Evolutionary conservation across 257 asterid genomes (phyloP), one percentile per base, ranked within the genome.

Genomic region (Salvia rosmarinus): DNA sequence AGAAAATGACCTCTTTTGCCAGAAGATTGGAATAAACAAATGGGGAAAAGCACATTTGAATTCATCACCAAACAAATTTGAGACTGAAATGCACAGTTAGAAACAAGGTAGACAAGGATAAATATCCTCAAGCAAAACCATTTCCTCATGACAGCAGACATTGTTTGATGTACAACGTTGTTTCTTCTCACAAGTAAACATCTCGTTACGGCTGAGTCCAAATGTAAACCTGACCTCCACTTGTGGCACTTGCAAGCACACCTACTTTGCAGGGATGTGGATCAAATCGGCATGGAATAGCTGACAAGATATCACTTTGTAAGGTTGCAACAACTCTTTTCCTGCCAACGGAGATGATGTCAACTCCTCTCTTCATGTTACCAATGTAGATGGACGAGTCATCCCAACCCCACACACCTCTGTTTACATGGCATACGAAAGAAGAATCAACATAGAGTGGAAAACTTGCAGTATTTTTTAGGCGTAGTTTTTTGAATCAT

Each of bases 351-450:
- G 90, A 86, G 70, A 93, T 82, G 20, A 86, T 72, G 79, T 89
- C 96, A 13, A 88, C 85, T 72, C 89, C 92, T 78, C 90, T 91
- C 68, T 78, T 82, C 92, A 85, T 80, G 72, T 91, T 89, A 50
- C 99, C 99, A 4, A 86, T 84, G 84, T 76, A 89, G 71, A 94
- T 77, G 30, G 82, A 82, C 9, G 97, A 88, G 80, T 94, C 97
- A 68, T 94, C 99, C 99, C 97, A 94, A 70, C 98, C 96, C 98
- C 98, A 93, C 75, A 80, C 61, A 68, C 90, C 97, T 78, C 97
- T 93, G 90, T 57, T n/a, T n/a, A 63, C 73, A 56, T 55, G 67
- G n/a, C 23, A 20, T 9, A 50, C 21, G 57, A 42, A 5, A 59
- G 11, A 56, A 46, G 64, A 68, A 50, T 57, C 58, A 16, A 64